Conservation (phyloP, 495 filamentous ascomycete species). For the Emericellopsis terricola region DNA sequence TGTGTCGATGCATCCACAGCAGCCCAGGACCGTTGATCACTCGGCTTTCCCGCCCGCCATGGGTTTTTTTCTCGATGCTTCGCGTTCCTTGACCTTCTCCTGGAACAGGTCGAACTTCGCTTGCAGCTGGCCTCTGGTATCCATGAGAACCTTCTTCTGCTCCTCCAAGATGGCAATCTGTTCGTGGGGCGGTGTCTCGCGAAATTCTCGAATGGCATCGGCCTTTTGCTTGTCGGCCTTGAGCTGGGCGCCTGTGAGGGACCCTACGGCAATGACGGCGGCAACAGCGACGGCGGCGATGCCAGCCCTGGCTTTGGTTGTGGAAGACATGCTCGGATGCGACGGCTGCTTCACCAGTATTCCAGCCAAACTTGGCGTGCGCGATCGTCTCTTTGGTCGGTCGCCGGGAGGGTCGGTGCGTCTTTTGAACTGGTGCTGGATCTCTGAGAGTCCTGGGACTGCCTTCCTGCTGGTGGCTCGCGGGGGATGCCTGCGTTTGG, state of each 20-base stretch:
- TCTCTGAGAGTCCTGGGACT: too few relatives aligned
- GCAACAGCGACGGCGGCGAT: slow-evolving; percentile 30
- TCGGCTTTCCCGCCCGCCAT: too few relatives aligned
- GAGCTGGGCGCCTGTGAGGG: slow-evolving; percentile 38
- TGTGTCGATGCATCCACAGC: too few relatives aligned
- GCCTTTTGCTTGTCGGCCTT: slow-evolving; percentile 16
- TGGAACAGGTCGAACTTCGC: slow-evolving; percentile 12
- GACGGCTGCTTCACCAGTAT: slow-evolving; percentile 2
- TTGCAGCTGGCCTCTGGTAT: slow-evolving; percentile 15
- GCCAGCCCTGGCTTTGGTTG: slow-evolving; percentile 13
- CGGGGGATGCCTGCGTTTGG: too few relatives aligned
- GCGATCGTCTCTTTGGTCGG: too few relatives aligned
- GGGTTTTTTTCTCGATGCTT: too few relatives aligned
- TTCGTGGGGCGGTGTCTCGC: slow-evolving; percentile 14
- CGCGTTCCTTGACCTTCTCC: slow-evolving; percentile 12
- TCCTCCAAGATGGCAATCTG: slow-evolving; percentile 17
- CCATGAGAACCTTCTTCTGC: slow-evolving; percentile 13
- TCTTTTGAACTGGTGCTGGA: too few relatives aligned
- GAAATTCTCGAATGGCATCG: slow-evolving; percentile 13
- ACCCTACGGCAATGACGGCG: slow-evolving; percentile 28
- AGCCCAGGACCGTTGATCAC: too few relatives aligned
- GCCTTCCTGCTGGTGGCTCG: too few relatives aligned
- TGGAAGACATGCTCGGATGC: not conserved
- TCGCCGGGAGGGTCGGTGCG: too few relatives aligned
- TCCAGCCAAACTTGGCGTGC: slow-evolving; percentile 1